Evolutionary conservation across 176 grass and related monocot species (phyloP).

Genomic region (bread wheat (Triticum aestivum)): IWGSC_CS_RefSeq_v2.1 NC_057811.1:369506939-369507438

Average conservation of each 20-base stretch:
- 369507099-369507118: neutral
- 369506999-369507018: conserved; percentile 38
- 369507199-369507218: neutral
- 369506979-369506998: neutral
- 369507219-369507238: neutral
- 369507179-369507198: conserved; percentile 1
- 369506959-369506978: neutral
- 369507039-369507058: conserved; percentile 14
- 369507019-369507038: conserved; percentile 12
- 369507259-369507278: neutral
- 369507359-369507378: conserved; percentile 20
- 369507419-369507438: neutral
- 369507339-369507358: neutral
- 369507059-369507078: neutral
- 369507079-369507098: neutral
- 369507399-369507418: neutral
- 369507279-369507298: neutral
- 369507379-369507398: conserved; percentile 1
- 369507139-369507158: conserved; percentile 20
- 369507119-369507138: neutral
- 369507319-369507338: neutral
- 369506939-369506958: neutral
- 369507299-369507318: neutral
- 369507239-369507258: neutral
- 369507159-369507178: conserved; percentile 8